phyloP scores from a whole-genome alignment of 805 yeast genomes.

The Cyberlindnera veronae region DNA sequence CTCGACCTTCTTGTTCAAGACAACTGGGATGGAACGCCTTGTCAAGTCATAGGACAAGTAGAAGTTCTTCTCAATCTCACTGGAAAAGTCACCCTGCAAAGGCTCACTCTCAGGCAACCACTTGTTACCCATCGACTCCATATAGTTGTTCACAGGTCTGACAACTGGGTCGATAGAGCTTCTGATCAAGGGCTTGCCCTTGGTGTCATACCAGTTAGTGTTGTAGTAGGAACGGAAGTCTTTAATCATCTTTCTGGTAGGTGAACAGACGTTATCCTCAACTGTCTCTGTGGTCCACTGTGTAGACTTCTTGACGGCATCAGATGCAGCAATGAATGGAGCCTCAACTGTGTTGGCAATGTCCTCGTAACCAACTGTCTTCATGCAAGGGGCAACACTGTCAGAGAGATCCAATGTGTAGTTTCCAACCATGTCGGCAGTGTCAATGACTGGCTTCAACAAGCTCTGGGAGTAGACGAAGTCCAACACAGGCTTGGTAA shows the following conservation, averaged over 20 bases:
- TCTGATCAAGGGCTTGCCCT: slow-evolving; percentile 61
- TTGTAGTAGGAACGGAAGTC: slow-evolving; percentile 49
- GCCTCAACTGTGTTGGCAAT: slow-evolving; percentile 45
- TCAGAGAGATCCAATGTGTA: slow-evolving; percentile 56
- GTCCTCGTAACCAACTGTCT: slow-evolving; percentile 49
- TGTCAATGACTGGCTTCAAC: slow-evolving; percentile 39
- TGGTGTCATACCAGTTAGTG: slow-evolving; percentile 48
- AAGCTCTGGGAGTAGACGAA: slow-evolving; percentile 34
- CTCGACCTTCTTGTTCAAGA: slow-evolving; percentile 26
- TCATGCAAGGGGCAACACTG: slow-evolving; percentile 51
- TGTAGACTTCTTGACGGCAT: slow-evolving; percentile 36
- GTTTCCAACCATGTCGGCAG: slow-evolving; percentile 54
- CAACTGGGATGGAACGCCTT: slow-evolving; percentile 35
- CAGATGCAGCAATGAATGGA: slow-evolving; percentile 48
- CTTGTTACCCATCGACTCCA: slow-evolving; percentile 42
- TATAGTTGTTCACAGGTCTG: slow-evolving; percentile 54
- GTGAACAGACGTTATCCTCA: slow-evolving; percentile 37
- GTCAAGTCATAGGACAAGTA: slow-evolving; percentile 39
- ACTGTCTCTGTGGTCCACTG: slow-evolving; percentile 32
- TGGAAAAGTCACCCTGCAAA: slow-evolving; percentile 43
- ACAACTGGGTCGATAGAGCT: slow-evolving; percentile 61
- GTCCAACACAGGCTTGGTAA: slow-evolving; percentile 25
- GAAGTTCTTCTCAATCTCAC: slow-evolving; percentile 55
- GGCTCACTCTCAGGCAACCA: slow-evolving; percentile 45
- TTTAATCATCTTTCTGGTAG: slow-evolving; percentile 45